Evolutionary conservation across 768 basidiomycete species (phyloP), one percentile per base, ranked within the genome.

Genomic region (Scleroderma bovista): DNA sequence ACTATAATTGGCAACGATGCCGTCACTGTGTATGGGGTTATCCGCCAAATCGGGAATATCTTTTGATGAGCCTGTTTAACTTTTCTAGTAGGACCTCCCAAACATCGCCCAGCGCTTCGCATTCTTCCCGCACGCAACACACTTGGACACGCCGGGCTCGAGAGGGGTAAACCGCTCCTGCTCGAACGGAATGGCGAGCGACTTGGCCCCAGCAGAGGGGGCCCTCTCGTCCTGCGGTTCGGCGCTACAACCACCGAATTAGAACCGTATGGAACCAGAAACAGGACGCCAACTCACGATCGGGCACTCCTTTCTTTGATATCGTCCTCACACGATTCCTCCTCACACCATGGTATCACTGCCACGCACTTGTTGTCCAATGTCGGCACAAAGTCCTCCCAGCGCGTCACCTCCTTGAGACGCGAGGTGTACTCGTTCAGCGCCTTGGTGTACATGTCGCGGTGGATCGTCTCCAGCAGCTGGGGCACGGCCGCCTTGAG

Each of bases 31-130:
- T n/a, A n/a, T 22, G 41, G 41, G 41, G 41, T n/a, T n/a, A n/a
- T n/a, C n/a, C n/a, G n/a, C n/a, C n/a, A n/a, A n/a, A n/a, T n/a
- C n/a, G n/a, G n/a, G n/a, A n/a, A n/a, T n/a, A n/a, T n/a, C n/a
- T n/a, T n/a, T n/a, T n/a, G n/a, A n/a, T n/a, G n/a, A n/a, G n/a
- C n/a, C n/a, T n/a, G n/a, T n/a, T n/a, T 13, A n/a, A 36, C 34
- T 6, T 13, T 36, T 36, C 44, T 45, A 92, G 63, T 91, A 92
- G 19, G 86, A 88, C 58, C 91, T 76, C 34, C 96, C 96, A 69
- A 98, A 99, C 79, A 99, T 75, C 57, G 94, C 94, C 93, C 93
- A 97, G 60, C 88, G 79, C 74, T 96, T 97, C 49, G 93, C 89
- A 60, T 88, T 83, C 54, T 78, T 74, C 26, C 86, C 88, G 66